Base-by-base conservation (phyloP, 2,329 filamentous ascomycete species). In the Ascosphaera acerosa region DNA sequence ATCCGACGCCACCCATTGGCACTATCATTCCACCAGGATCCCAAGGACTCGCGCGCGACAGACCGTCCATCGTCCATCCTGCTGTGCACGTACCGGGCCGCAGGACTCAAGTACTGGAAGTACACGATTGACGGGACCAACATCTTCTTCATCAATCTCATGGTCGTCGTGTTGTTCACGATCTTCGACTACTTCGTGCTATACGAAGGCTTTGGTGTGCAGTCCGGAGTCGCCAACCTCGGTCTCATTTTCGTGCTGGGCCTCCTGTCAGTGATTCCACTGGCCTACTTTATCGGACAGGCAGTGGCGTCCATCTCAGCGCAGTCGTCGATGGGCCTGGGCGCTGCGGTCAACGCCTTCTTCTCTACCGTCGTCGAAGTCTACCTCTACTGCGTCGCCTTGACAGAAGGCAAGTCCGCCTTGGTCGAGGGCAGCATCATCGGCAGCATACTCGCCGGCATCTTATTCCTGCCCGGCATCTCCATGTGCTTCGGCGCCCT, bases 401-500 rank as follows among this genome's bases (percentile, higher is more conserved):
- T 97, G 28, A 77, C 71, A 15, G 74, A 97, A 50, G 87, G 87
- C 38, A 97, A 97, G 51, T 75, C 75, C 2, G 73, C 76, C 44
- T 66, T 97, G 18, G 87, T 97, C 2, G 87, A 97, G 51, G 87
- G 87, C 31, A 92, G 82, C 53, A 81, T 97, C 42, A 78, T 97
- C 36, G 87, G 87, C 37, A 97, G 87, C 50, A 92, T 97, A 37
- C 92, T 97, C 49, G 84, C 84, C 3, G 87, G 87, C 55, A 77
- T 97, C 28, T 62, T 97, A 10, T 90, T 97, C 48, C 61, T 97
- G 29, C 87, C 87, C 0, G 87, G 87, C 2, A 51, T 97, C 19
- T 94, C 84, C 35, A 97, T 97, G 87, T 97, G 87, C 52, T 97
- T 92, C 45, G 87, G 87, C 28, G 89, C 89, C 12, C 73, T 97